phyloP scores from a whole-genome alignment of 2,329 filamentous ascomycete species.

The Alternaria triticimaculans region DNA sequence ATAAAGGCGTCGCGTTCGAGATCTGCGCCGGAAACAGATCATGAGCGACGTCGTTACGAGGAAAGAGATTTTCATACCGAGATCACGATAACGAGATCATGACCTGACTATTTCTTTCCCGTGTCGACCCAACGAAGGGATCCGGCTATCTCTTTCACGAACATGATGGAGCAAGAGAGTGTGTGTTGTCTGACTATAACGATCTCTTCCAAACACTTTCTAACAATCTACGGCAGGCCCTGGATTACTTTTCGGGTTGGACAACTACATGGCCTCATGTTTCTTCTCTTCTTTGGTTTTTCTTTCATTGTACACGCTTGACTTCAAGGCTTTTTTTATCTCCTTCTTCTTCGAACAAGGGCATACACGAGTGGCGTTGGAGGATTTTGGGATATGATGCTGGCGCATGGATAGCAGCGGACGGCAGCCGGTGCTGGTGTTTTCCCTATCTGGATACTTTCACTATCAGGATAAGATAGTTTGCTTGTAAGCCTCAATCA shows the following conservation, averaged over 20 bases:
- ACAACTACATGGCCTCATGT: neutral
- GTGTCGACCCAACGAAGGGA: neutral
- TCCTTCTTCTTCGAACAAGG: neutral
- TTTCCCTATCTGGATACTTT: neutral
- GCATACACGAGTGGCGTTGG: neutral
- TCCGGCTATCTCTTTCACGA: neutral
- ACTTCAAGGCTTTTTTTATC: neutral
- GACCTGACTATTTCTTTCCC: neutral
- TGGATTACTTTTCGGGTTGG: neutral
- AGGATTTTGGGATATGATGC: neutral
- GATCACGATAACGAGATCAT: neutral
- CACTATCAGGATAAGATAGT: neutral
- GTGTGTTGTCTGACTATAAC: neutral
- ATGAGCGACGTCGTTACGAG: neutral
- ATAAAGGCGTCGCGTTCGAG: constrained; percentile 21
- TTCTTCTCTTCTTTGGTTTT: neutral
- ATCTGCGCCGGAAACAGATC: constrained; percentile 16
- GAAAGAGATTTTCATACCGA: neutral
- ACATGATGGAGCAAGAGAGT: neutral
- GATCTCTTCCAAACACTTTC: neutral
- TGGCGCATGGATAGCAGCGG: neutral
- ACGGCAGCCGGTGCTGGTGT: neutral
- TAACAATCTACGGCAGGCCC: neutral
- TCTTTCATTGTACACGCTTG: neutral
- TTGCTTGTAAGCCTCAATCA: neutral